Conservation (phyloP, 106 monocot species). For the Allium fistulosum region DNA sequence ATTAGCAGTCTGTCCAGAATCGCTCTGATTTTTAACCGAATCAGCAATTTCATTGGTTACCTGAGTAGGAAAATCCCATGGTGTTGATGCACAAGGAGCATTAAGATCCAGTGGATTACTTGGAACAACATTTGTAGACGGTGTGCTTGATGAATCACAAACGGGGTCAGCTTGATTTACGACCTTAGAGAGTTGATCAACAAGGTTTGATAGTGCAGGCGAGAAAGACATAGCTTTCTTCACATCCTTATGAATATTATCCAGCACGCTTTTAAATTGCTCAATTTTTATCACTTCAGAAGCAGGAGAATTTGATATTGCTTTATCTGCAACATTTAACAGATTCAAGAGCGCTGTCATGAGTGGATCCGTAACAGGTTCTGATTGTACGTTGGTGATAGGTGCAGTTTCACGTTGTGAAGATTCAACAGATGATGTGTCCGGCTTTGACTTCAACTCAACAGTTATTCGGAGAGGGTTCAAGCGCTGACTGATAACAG, state of each 20-base stretch:
- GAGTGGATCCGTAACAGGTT: conserved; percentile 20
- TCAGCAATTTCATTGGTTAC: conserved; percentile 1
- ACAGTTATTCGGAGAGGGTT: conserved; percentile 79
- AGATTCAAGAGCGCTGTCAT: conserved; percentile 18
- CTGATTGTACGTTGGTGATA: conserved; percentile 39
- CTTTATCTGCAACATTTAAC: conserved; percentile 31
- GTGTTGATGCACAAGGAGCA: neutral
- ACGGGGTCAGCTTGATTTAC: no score
- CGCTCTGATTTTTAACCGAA: conserved; percentile 9
- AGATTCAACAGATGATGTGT: neutral
- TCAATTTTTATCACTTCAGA: conserved; percentile 50
- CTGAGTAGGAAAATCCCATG: conserved; percentile 2
- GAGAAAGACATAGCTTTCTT: conserved; percentile 29
- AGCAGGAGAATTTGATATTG: conserved; percentile 30
- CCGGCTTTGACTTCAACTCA: conserved; percentile 23
- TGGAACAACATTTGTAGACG: neutral
- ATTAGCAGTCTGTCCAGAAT: neutral
- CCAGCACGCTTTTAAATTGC: conserved; percentile 22
- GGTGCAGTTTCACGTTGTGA: conserved; percentile 10
- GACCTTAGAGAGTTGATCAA: conserved; percentile 30
- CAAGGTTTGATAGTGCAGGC: conserved; percentile 32
- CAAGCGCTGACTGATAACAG: conserved; percentile 53
- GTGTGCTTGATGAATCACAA: conserved; percentile 1
- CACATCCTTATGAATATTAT: conserved; percentile 39
- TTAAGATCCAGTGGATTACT: conserved; percentile 1